Conservation (phyloP, 768 basidiomycete genomes). For the Pulveroboletus sp. region DNA sequence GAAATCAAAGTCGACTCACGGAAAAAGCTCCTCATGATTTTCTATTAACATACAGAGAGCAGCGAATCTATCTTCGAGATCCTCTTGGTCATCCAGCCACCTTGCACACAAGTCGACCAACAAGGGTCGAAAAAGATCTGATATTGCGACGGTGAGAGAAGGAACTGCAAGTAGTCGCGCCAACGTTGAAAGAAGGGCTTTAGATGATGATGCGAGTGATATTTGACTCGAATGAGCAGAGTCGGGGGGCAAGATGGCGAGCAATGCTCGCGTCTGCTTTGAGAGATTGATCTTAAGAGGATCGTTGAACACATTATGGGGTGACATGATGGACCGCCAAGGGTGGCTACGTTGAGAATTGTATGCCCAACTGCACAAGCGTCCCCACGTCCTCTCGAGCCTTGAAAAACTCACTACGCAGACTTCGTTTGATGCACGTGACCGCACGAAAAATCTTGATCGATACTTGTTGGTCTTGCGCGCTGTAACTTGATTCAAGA, state of each 20-base stretch:
- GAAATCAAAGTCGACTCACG: slow-evolving; percentile 41
- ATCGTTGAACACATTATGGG: slow-evolving; percentile 34
- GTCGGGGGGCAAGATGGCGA: slow-evolving; percentile 39
- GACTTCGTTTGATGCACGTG: slow-evolving; percentile 18
- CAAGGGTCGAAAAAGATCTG: slow-evolving; percentile 68
- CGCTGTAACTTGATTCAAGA: not conserved
- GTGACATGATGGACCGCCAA: slow-evolving; percentile 8
- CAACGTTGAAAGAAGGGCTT: slow-evolving; percentile 47
- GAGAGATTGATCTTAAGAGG: slow-evolving; percentile 56
- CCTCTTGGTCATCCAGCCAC: slow-evolving; percentile 61
- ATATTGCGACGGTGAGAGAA: slow-evolving; percentile 57
- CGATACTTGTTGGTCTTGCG: slow-evolving; percentile 4
- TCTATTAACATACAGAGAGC: slow-evolving; percentile 63
- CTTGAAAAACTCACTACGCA: slow-evolving; percentile 11
- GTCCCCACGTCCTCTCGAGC: not conserved
- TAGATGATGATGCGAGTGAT: slow-evolving; percentile 35
- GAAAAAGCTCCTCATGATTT: slow-evolving; percentile 65
- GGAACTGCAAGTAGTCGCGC: slow-evolving; percentile 59
- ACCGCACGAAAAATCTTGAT: slow-evolving; percentile 12
- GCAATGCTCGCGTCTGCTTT: slow-evolving; percentile 47
- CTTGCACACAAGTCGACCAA: slow-evolving; percentile 74
- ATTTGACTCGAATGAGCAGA: slow-evolving; percentile 39
- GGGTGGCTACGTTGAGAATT: not conserved
- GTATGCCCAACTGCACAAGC: not conserved
- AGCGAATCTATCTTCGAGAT: slow-evolving; percentile 47